Evolutionary conservation across 2,329 filamentous ascomycete genomes (phyloP), one percentile per base, ranked within the genome.

Genomic region (Stromatinia cepivora): DNA sequence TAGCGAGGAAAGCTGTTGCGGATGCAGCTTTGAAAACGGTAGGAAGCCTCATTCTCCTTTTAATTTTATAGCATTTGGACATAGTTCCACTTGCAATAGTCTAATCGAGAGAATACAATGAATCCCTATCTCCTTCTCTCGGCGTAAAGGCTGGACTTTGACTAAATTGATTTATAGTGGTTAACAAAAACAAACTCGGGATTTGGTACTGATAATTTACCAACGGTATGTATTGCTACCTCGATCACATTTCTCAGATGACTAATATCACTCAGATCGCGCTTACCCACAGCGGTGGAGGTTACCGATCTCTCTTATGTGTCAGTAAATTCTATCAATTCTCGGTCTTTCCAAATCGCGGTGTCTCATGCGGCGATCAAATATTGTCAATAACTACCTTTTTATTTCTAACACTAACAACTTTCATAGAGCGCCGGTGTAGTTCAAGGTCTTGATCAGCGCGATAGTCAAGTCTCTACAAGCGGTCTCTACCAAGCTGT

Each of bases 401-500:
- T 17, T 17, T 36, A 54, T 13, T 8, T 56, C 22, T 31, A 13
- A 28, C 46, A 39, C 66, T 68, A 48, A 68, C 48, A 36, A 36
- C 15, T 28, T n/a, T 25, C 20, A 34, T 36, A 68, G 66, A 62
- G 75, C 9, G 77, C 77, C 20, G 77, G 77, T 45, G 73, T 76
- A 46, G 69, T 77, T 52, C 71, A 75, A 62, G 75, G 73, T 4
- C 62, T 79, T 28, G 83, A 84, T 76, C 72, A 45, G 9, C 78
- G 82, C 66, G 82, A 84, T 65, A 80, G 79, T 69, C 74, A 79
- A 56, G 72, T 77, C 8, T 77, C 76, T 56, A 79, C 79, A 10
- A 79, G 77, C 58, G 82, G 82, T 5, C 71, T 84, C 0, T 83
- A 79, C 66, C 82, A 84, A 74, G 79, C 77, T 7, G 62, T 83